Evolutionary conservation across 176 grass and related monocot species (phyloP).

Genomic region (Oryza meyeriana): DNA sequence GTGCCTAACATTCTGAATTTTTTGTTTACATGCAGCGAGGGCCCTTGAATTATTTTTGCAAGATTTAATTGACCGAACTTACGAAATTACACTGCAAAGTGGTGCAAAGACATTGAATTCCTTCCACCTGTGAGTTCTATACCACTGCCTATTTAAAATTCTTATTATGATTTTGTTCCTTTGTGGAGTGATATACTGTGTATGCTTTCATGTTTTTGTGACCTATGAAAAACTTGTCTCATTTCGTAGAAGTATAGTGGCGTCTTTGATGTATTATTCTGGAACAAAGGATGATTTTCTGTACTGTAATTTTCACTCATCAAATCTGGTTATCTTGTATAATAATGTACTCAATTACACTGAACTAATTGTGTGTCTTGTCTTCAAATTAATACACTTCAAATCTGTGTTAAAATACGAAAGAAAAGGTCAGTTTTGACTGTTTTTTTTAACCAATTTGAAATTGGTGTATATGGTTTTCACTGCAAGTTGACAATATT

Average conservation of each 20-base stretch:
- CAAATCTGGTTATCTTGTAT: background rate
- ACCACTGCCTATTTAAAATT: background rate
- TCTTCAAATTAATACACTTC: constrained; percentile 1
- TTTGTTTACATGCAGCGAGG: constrained; percentile 59
- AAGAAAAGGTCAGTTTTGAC: constrained; percentile 18
- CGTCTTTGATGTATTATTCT: constrained; percentile 4
- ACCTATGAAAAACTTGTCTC: background rate
- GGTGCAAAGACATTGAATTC: constrained; percentile 98
- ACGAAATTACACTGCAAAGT: constrained; percentile 93
- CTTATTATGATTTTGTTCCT: background rate
- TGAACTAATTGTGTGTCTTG: constrained; percentile 1
- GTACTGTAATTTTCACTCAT: background rate
- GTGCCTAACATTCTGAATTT: constrained; percentile 25
- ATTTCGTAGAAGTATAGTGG: background rate
- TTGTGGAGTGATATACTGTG: background rate
- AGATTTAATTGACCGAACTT: constrained; percentile 95
- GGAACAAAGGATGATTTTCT: background rate
- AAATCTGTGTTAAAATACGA: background rate
- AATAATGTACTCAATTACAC: constrained; percentile 27
- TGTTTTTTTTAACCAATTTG: constrained; percentile 21
- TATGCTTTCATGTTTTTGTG: constrained; percentile 12
- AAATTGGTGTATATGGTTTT: background rate
- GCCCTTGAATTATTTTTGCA: constrained; percentile 98
- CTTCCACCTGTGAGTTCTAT: constrained; percentile 83
- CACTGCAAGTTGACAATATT: background rate